A percentile compares a stretch with the other conserved stretches of the same genome.
Conservation (phyloP, 805 yeast species). For the Maudiozyma saulgeensis region DNA sequence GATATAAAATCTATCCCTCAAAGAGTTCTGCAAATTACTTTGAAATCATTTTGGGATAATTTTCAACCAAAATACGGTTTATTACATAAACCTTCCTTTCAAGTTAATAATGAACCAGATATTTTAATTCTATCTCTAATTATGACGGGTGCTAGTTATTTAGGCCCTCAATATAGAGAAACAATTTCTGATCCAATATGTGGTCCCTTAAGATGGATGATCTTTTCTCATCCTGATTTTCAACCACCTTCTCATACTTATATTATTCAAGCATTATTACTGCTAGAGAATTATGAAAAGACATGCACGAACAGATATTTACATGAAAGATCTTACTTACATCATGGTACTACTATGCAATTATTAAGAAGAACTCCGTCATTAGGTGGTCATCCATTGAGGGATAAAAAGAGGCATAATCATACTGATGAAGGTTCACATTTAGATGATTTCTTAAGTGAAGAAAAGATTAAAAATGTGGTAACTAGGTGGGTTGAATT, state of each 20-base stretch:
- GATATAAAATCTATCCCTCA: conserved; percentile 13
- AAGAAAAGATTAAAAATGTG: conserved; percentile 18
- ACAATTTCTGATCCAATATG: conserved; percentile 29
- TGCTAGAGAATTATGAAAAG: conserved; percentile 76
- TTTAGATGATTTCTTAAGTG: conserved; percentile 1
- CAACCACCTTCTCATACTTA: conserved; percentile 69
- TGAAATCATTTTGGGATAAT: conserved; percentile 40
- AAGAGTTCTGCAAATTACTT: conserved; percentile 10
- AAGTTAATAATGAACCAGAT: conserved; percentile 42
- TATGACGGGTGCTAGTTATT: conserved; percentile 43
- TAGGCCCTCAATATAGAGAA: conserved; percentile 21
- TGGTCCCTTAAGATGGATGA: conserved; percentile 51
- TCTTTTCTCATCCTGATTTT: conserved; percentile 64
- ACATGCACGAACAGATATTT: conserved; percentile 54
- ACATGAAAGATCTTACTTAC: conserved; percentile 78
- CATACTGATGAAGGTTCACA: not conserved
- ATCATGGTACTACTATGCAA: conserved; percentile 81
- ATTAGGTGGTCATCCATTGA: conserved; percentile 57
- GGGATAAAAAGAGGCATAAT: conserved; percentile 7
- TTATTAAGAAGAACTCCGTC: conserved; percentile 66
- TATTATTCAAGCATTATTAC: conserved; percentile 62
- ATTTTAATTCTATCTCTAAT: conserved; percentile 47
- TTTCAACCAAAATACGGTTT: conserved; percentile 49
- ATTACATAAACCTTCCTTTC: conserved; percentile 39
- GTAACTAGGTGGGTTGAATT: conserved; percentile 59